These are phyloP conservation scores for Rhododendron simsii DNA, from an alignment of 148 eudicot species.

Conservation along the genomic window DNA sequence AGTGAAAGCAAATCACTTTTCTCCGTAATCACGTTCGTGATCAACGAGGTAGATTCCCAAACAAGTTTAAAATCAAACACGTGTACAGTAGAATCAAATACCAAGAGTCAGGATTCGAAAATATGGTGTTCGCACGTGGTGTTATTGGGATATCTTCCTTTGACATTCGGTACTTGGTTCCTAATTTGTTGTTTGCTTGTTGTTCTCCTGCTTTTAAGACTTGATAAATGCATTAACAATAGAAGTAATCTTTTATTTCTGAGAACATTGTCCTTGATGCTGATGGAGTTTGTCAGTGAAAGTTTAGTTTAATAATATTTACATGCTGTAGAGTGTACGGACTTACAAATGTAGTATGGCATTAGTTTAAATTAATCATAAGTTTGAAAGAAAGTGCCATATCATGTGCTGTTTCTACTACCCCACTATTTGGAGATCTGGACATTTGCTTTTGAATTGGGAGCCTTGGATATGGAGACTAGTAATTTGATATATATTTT, in stretches of 20 bases:
- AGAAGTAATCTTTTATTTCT: neutral
- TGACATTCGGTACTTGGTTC: neutral
- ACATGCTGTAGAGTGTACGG: neutral
- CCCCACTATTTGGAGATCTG: neutral
- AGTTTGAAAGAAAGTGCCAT: neutral
- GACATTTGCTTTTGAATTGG: constrained; percentile 10
- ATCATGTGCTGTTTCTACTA: neutral
- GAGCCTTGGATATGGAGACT: neutral
- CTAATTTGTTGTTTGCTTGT: neutral
- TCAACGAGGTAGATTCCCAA: constrained; percentile 10
- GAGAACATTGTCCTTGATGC: neutral
- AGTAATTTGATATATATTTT: neutral
- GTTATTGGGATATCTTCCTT: constrained; percentile 3
- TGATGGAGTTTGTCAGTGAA: constrained; percentile 1
- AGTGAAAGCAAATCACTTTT: constrained; percentile 10
- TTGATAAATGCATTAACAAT: neutral
- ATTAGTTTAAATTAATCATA: neutral
- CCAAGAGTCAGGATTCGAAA: neutral
- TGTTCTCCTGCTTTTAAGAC: constrained; percentile 2
- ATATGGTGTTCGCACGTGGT: constrained; percentile 1
- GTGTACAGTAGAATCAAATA: neutral
- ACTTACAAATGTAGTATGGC: neutral
- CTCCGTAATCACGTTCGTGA: constrained; percentile 3
- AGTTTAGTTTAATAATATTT: neutral
- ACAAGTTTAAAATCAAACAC: neutral